Conservation (phyloP, 805 yeast genomes). For the Wickerhamomyces chambardii region DNA sequence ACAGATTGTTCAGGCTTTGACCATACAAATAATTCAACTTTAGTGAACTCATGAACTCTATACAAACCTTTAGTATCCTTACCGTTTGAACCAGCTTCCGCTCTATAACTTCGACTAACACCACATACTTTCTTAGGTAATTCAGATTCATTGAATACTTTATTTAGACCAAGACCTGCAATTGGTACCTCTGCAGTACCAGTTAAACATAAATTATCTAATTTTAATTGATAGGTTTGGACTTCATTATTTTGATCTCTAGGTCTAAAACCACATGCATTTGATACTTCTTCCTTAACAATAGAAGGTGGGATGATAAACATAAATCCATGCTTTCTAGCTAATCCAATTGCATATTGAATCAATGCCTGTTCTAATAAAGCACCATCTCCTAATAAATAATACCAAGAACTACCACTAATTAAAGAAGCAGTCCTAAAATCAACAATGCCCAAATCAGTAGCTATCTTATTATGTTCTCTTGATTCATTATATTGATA, state of each 20-base stretch:
- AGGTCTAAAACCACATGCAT: conserved; percentile 94
- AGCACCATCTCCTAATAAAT: conserved; percentile 78
- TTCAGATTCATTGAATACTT: conserved; percentile 27
- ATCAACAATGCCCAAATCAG: conserved; percentile 57
- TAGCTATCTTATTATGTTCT: conserved; percentile 72
- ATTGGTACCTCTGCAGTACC: conserved; percentile 96
- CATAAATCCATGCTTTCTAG: conserved; percentile 57
- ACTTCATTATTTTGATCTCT: conserved; percentile 80
- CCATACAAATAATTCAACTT: conserved; percentile 89
- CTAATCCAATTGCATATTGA: conserved; percentile 64
- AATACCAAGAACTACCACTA: conserved; percentile 83
- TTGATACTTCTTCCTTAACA: conserved; percentile 65
- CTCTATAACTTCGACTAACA: conserved; percentile 78
- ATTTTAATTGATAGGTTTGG: conserved; percentile 65
- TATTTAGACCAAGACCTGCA: conserved; percentile 67
- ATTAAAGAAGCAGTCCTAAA: conserved; percentile 63
- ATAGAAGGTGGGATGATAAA: conserved; percentile 81
- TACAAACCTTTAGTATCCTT: conserved; percentile 86
- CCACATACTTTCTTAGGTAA: conserved; percentile 66
- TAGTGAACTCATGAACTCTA: conserved; percentile 93
- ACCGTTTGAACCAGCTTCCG: conserved; percentile 97
- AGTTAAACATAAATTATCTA: conserved; percentile 54
- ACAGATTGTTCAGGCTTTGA: conserved; percentile 33
- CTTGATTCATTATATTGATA: conserved; percentile 16
- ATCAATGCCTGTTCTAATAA: conserved; percentile 82